Evolutionary conservation across 2,329 filamentous ascomycete species (phyloP).

Genomic region (Neofusicoccum umdonicola): DNA sequence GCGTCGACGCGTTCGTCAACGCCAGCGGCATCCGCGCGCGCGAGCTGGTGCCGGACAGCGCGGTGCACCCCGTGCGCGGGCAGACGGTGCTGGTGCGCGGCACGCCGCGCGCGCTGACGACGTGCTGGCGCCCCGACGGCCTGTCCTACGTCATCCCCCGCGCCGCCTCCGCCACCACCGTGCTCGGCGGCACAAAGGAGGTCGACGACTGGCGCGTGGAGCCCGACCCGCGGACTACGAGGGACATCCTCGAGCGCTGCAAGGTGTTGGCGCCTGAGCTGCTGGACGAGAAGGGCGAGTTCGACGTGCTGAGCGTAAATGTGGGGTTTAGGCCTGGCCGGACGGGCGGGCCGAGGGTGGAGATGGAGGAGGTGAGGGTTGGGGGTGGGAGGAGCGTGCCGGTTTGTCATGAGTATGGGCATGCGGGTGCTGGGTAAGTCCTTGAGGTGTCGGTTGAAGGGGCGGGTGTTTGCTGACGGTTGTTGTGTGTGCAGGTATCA

Average conservation of each 20-base stretch:
- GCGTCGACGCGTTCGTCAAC: slow-evolving; percentile 38
- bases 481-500: slow-evolving; percentile 9
- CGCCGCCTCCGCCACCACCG: slow-evolving; percentile 39
- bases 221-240: slow-evolving; percentile 32
- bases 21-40: slow-evolving; percentile 43
- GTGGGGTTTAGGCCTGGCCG: slow-evolving; percentile 47
- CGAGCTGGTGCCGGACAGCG: slow-evolving; percentile 34
- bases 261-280: slow-evolving; percentile 36
- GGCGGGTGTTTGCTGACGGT: no score
- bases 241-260: slow-evolving; percentile 38
- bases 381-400: slow-evolving; percentile 25
- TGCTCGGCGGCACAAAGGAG: slow-evolving; percentile 48
- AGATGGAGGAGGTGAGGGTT: slow-evolving; percentile 34
- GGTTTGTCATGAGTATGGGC: slow-evolving; percentile 49
- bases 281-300: slow-evolving; percentile 29
- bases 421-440: slow-evolving; percentile 42
- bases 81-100: slow-evolving; percentile 48
- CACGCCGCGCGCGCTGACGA: slow-evolving; percentile 30
- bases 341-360: slow-evolving; percentile 43
- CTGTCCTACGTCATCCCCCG: slow-evolving; percentile 44
- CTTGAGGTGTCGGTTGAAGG: no score
- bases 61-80: slow-evolving; percentile 44
- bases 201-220: slow-evolving; percentile 33
- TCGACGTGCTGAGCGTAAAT: slow-evolving; percentile 44
- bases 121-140: slow-evolving; percentile 25